Evolutionary conservation across 257 asterid species (phyloP).

Genomic region (Datura wrightii): DNA sequence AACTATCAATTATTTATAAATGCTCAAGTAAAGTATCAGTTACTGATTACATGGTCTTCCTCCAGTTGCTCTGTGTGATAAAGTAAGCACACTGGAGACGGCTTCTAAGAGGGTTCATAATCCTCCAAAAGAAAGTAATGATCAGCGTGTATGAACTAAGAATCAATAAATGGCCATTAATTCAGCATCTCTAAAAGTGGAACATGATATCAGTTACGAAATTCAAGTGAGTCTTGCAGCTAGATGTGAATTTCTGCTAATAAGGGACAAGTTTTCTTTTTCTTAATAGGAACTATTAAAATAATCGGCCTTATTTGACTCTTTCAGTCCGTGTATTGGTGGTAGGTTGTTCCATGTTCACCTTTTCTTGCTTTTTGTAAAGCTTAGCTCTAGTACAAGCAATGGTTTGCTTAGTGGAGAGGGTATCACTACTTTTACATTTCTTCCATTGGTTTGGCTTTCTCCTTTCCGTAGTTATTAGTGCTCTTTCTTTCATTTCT

Average conservation of each 20-base stretch:
- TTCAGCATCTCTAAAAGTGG: neutral
- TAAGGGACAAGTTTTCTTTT: neutral
- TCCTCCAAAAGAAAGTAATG: neutral
- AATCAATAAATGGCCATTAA: neutral
- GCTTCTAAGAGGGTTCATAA: neutral
- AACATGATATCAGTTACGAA: neutral
- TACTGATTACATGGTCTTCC: neutral
- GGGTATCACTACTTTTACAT: neutral
- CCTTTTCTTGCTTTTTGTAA: neutral
- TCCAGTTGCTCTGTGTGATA: neutral
- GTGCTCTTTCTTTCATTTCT: neutral
- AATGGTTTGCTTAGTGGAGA: neutral
- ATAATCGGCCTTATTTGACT: neutral
- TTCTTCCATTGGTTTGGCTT: neutral
- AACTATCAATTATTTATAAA: neutral
- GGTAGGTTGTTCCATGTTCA: neutral
- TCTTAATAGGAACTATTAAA: neutral
- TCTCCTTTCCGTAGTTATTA: neutral
- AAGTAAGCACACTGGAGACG: neutral
- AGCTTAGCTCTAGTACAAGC: neutral
- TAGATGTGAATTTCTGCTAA: neutral
- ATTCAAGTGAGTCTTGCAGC: neutral
- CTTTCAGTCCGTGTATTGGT: neutral
- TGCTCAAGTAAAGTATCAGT: neutral
- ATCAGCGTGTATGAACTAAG: neutral